These are phyloP conservation scores for Lachnellula arida DNA, from an alignment of 2,329 filamentous ascomycete genomes.

Conservation along the genomic window DNA sequence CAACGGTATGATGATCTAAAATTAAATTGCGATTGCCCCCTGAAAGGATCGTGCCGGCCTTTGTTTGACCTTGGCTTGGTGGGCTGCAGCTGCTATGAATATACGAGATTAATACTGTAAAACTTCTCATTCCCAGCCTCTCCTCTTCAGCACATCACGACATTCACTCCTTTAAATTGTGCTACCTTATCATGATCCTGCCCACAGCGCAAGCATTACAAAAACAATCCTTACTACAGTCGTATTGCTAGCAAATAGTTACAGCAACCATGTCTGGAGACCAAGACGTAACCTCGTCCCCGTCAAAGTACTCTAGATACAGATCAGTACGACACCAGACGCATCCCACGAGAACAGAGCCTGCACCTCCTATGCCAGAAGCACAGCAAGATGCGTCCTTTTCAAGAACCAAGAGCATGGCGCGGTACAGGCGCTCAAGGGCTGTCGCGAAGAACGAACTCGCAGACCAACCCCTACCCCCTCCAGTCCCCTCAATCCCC, in stretches of 20 bases:
- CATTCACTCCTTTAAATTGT: too few relatives aligned
- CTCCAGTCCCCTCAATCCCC: constrained; percentile 7
- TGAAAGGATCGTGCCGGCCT: background rate
- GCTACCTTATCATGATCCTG: too few relatives aligned
- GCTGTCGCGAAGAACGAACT: constrained; percentile 5
- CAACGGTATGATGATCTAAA: background rate
- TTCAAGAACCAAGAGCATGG: constrained; percentile 33
- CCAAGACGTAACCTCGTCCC: constrained; percentile 10
- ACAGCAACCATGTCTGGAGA: constrained; percentile 19
- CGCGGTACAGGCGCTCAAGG: constrained; percentile 33
- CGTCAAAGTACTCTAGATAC: constrained; percentile 51
- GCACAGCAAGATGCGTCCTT: constrained; percentile 30
- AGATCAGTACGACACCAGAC: constrained; percentile 46
- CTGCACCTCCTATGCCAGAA: constrained; percentile 26
- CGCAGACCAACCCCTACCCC: background rate
- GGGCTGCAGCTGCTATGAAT: background rate
- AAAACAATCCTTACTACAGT: background rate
- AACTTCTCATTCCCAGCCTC: too few relatives aligned
- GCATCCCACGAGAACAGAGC: constrained; percentile 24
- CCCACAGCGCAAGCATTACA: background rate
- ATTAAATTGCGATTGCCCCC: constrained; percentile 9
- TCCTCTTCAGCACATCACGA: too few relatives aligned
- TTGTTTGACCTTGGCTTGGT: background rate
- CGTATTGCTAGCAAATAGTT: background rate
- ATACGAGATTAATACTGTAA: background rate